Percentiles rank a stretch among this genome's conserved stretches.
These are phyloP conservation scores for Acorus calamus DNA, from an alignment of 106 monocot genomes.

Conservation along the genomic window DNA sequence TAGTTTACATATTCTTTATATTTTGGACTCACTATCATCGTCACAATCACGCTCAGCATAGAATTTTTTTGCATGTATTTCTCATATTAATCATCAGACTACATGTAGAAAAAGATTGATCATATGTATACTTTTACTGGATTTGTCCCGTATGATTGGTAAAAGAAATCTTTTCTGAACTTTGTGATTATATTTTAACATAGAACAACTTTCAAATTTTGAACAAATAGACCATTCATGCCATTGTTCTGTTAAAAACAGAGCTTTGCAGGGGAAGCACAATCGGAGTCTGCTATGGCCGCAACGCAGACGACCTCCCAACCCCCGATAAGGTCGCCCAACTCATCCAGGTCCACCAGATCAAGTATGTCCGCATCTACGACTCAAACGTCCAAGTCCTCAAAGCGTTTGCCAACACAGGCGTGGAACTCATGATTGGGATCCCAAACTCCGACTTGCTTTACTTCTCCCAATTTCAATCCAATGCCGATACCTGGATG, in stretches of 20 bases:
- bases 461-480: slow-evolving; percentile 82
- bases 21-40: too few species aligned
- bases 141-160: too few species aligned
- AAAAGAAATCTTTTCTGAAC: too few species aligned
- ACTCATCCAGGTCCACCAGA: slow-evolving; percentile 54
- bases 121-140: too few species aligned
- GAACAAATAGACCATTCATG: too few species aligned
- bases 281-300: slow-evolving; percentile 86
- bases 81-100: too few species aligned
- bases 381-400: slow-evolving; percentile 90
- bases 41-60: too few species aligned
- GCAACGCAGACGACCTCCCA: slow-evolving; percentile 93
- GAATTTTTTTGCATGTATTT: too few species aligned
- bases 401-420: slow-evolving; percentile 89
- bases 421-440: slow-evolving; percentile 77
- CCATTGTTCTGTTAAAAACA: slow-evolving; percentile 4
- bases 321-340: slow-evolving; percentile 87
- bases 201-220: too few species aligned
- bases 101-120: too few species aligned
- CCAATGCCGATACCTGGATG: slow-evolving; percentile 90
- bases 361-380: slow-evolving; percentile 82
- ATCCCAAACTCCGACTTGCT: slow-evolving; percentile 86
- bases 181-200: too few species aligned
- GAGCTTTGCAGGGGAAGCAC: slow-evolving; percentile 45
- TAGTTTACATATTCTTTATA: too few species aligned